These are phyloP conservation scores for Mallotus repandus DNA, from an alignment of 441 rosid species.

Conservation along the genomic window DNA sequence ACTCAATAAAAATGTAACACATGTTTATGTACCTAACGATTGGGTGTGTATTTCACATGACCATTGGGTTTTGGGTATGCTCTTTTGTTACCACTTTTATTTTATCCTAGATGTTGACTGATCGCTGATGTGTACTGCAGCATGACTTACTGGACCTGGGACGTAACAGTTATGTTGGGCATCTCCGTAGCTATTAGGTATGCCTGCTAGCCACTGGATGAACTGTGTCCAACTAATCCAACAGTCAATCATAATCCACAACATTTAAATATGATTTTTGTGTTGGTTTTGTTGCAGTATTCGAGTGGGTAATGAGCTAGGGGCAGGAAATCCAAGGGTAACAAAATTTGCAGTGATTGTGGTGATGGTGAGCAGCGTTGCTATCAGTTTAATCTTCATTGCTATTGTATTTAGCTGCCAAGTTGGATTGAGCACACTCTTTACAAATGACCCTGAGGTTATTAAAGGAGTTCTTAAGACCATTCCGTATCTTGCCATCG, in stretches of 20 bases:
- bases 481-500: no score
- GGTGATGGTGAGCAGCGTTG: constrained; percentile 48
- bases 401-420: constrained; percentile 41
- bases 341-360: constrained; percentile 65
- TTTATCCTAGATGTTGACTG: no score
- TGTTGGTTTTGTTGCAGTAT: constrained; percentile 35
- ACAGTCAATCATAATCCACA: no score
- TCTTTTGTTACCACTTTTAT: no score
- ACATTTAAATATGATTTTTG: no score
- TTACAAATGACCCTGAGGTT: constrained; percentile 50
- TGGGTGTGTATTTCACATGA: no score
- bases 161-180: constrained; percentile 80
- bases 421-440: constrained; percentile 52
- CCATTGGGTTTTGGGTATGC: no score
- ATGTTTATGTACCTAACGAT: no score
- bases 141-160: constrained; percentile 79
- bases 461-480: constrained; percentile 32
- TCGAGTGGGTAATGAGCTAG: constrained; percentile 75
- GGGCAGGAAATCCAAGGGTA: constrained; percentile 63
- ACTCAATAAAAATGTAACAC: no score
- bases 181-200: constrained; percentile 73
- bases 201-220: neutral
- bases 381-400: constrained; percentile 51
- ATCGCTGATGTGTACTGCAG: constrained; percentile 26
- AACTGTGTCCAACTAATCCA: no score